Percentiles rank a stretch among this genome's conserved stretches.
Evolutionary conservation across 192 early-diverging fungal species (phyloP).

Genomic region (Coemansia sp.): DNA sequence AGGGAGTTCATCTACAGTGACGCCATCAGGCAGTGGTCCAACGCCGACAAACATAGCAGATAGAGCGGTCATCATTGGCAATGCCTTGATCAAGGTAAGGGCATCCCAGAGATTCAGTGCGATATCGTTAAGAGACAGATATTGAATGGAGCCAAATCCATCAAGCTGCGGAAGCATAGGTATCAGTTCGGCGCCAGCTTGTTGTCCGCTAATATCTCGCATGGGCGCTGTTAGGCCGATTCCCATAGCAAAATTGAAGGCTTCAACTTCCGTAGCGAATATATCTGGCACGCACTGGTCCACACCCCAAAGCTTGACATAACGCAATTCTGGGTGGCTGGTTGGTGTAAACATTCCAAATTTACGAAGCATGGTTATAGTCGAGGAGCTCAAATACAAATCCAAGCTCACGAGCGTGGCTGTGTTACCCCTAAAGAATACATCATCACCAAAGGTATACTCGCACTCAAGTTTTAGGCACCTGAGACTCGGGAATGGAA

Average conservation of each 20-base stretch:
- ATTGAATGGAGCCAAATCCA: not conserved
- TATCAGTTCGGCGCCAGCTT: not conserved
- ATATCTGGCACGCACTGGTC: not conserved
- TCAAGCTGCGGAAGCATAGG: not conserved
- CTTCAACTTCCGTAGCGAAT: not conserved
- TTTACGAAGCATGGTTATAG: not conserved
- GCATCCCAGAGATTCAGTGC: not conserved
- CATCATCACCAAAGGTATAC: not conserved
- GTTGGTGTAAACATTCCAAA: not conserved
- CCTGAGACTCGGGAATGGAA: not conserved
- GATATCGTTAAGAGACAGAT: not conserved
- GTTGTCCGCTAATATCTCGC: not conserved
- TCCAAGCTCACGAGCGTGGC: not conserved
- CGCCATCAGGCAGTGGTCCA: not conserved
- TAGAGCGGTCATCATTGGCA: not conserved
- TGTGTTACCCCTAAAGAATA: not conserved
- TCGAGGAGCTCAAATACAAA: not conserved
- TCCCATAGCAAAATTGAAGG: not conserved
- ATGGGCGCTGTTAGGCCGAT: not conserved
- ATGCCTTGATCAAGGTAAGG: not conserved
- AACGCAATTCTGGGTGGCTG: not conserved
- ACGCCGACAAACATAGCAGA: not conserved
- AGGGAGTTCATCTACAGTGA: not conserved
- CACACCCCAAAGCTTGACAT: not conserved
- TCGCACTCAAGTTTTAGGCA: not conserved